A percentile compares a stretch with the other conserved stretches of the same genome.
phyloP scores from a whole-genome alignment of 2,329 filamentous ascomycete genomes.

The Talaromyces verruculosus region DNA sequence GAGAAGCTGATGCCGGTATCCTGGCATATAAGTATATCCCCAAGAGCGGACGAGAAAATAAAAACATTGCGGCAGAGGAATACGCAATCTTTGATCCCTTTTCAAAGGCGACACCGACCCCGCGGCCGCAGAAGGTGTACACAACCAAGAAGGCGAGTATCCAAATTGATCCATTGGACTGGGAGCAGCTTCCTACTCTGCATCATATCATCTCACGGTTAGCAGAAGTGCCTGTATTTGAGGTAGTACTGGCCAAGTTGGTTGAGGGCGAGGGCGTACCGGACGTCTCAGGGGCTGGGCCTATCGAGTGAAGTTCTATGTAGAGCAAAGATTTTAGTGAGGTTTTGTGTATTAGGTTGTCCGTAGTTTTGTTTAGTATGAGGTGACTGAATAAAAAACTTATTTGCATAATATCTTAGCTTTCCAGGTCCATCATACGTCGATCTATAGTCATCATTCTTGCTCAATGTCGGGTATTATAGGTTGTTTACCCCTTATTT shows the following conservation, averaged over 20 bases:
- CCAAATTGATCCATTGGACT: slow-evolving; percentile 52
- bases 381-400: neutral
- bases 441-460: neutral
- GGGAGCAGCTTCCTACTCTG: slow-evolving; percentile 59
- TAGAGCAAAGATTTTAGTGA: neutral
- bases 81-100: slow-evolving; percentile 49
- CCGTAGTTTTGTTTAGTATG: neutral
- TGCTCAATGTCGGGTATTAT: neutral
- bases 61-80: slow-evolving; percentile 55
- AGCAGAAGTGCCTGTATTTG: slow-evolving; percentile 58
- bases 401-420: neutral
- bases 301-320: neutral
- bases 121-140: slow-evolving; percentile 31
- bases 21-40: slow-evolving; percentile 61
- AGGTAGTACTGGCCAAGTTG: slow-evolving; percentile 56
- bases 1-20: slow-evolving; percentile 43
- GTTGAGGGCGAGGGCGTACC: slow-evolving; percentile 56
- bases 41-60: slow-evolving; percentile 48
- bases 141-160: slow-evolving; percentile 47
- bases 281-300: slow-evolving; percentile 32
- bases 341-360: neutral
- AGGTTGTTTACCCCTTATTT: too few species aligned
- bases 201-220: slow-evolving; percentile 58
- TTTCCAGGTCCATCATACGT: neutral
- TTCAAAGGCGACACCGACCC: neutral